Conservation (phyloP, 305 asterid genomes). For the Coffea humblotiana region DNA sequence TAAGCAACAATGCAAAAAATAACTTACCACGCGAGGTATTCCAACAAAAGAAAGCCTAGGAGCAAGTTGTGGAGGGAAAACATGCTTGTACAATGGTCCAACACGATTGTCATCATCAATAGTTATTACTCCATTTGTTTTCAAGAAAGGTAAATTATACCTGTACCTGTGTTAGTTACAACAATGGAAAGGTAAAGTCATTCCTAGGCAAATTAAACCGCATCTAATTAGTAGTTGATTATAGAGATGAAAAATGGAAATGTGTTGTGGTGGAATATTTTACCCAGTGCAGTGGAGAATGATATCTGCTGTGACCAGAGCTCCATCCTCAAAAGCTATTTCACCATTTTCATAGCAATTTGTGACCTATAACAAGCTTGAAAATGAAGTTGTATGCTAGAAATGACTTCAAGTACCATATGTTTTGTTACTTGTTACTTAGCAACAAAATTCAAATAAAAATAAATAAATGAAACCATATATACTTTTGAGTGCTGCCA, state of each 20-base stretch:
- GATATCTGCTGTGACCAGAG: conserved; percentile 35
- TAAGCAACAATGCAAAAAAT: no score
- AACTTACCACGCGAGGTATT: conserved; percentile 31
- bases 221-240: no score
- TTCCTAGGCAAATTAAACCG: no score
- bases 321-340: conserved; percentile 23
- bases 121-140: conserved; percentile 34
- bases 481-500: conserved; percentile 50
- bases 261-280: no score
- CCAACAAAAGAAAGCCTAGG: conserved; percentile 39
- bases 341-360: conserved; percentile 23
- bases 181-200: neutral
- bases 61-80: conserved; percentile 39
- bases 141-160: conserved; percentile 29
- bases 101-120: conserved; percentile 33
- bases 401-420: no score
- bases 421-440: no score
- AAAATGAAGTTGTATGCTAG: no score
- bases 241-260: no score
- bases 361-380: conserved; percentile 8
- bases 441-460: no score
- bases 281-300: conserved; percentile 73
- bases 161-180: conserved; percentile 22
- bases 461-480: no score
- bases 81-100: conserved; percentile 43